Conservation (phyloP, 2,329 filamentous ascomycete genomes). For the Colletotrichum tropicicola region DNA sequence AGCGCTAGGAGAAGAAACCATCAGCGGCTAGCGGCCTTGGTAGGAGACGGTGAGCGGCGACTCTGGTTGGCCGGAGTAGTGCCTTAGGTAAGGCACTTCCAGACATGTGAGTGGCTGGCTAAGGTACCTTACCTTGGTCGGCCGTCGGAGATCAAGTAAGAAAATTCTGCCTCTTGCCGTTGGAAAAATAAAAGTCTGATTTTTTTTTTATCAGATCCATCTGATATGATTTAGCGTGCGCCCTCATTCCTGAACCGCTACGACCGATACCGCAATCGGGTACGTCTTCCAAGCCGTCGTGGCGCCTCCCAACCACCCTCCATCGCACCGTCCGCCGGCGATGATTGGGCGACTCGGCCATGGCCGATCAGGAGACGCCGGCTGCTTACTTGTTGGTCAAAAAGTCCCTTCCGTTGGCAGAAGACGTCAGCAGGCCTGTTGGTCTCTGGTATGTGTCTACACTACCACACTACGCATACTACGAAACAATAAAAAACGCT, state of each 20-base stretch:
- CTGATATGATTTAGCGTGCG: conserved; percentile 26
- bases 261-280: conserved; percentile 22
- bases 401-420: background rate
- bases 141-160: background rate
- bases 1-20: background rate
- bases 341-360: conserved; percentile 3
- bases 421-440: background rate
- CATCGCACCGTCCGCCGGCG: background rate
- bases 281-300: background rate
- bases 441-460: background rate
- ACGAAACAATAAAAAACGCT: too few relatives aligned
- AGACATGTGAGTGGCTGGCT: background rate
- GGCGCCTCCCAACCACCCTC: conserved; percentile 14
- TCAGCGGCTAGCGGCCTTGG: conserved; percentile 7
- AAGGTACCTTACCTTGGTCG: too few relatives aligned
- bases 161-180: background rate
- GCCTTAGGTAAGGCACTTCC: background rate
- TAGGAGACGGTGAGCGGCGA: too few relatives aligned
- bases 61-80: too few relatives aligned
- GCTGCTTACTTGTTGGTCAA: background rate
- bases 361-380: background rate
- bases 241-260: background rate
- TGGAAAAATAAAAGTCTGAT: too few relatives aligned
- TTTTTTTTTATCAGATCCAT: conserved; percentile 31
- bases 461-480: background rate